Evolutionary conservation across 805 yeast species (phyloP), one percentile per base, ranked within the genome.

Genomic region (Geotrichum ghanense): DNA sequence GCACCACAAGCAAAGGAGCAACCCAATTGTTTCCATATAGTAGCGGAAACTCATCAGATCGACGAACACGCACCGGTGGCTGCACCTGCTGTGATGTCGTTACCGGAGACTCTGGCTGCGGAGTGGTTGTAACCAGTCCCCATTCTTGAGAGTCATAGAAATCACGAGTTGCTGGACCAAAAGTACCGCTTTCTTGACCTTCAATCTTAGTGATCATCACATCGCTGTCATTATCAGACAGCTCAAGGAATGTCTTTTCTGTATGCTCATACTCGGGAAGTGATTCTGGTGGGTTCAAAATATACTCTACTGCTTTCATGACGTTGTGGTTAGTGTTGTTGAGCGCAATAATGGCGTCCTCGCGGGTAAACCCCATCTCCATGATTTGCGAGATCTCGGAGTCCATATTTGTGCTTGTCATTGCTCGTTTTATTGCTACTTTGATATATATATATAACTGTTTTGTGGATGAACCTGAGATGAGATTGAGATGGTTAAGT

Each of bases 291-390:
- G 37, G 56, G 24, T 51, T 52, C 44, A 60, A 55, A 12, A 60
- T 58, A 43, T 50, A 58, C 43, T 59, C 62, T 19, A 60, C 48
- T 7, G 64, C 64, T 17, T 50, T 48, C 12, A 50, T 52, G 7
- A 60, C 54, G 43, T 60, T 57, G 27, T 54, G 47, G 12, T 50
- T 51, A 12, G 56, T 53, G 20, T 46, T 34, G 48, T 56, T 40
- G 34, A 60, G 48, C 12, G 63, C 64, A 19, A 45, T 34, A 14
- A 49, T 26, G 21, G 64, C 65, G 21, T 54, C 58, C 12, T 54
- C 56, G 1, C 55, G 50, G 41, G 49, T 37, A 45, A 61, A 56
- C 23, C 65, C 65, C 65, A 61, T 61, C 20, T 61, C 65, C 25
- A 51, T 51, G 42, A 60, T 50, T 45, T 50, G 53, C 20, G 26